A percentile compares a stretch with the other conserved stretches of the same genome.
Conservation (phyloP, 1,284 basidiomycete species). For the Pseudozyma flocculosa region DNA sequence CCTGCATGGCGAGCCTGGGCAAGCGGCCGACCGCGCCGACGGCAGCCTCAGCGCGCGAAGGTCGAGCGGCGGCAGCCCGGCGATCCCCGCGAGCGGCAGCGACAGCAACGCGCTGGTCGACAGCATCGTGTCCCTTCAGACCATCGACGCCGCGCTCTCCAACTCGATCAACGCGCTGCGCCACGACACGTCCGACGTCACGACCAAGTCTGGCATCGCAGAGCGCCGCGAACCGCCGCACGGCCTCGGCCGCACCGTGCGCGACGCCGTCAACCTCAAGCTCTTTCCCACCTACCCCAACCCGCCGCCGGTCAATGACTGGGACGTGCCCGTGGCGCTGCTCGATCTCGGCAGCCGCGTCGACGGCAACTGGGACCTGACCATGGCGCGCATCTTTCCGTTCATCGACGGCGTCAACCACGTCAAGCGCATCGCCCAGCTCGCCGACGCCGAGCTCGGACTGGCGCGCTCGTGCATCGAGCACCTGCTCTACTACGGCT, state of each 20-base stretch:
- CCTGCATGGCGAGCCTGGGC: neutral
- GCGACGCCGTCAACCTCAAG: constrained; percentile 65
- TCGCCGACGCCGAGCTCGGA: constrained; percentile 84
- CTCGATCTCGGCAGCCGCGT: constrained; percentile 77
- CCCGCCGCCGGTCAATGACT: constrained; percentile 82
- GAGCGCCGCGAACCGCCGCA: constrained; percentile 48
- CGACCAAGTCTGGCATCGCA: constrained; percentile 18
- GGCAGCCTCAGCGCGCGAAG: constrained; percentile 4
- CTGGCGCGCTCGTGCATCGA: constrained; percentile 84
- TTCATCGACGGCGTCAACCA: constrained; percentile 89
- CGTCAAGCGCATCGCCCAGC: constrained; percentile 82
- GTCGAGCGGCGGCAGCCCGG: constrained; percentile 26
- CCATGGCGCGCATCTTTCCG: constrained; percentile 70
- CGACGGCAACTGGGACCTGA: constrained; percentile 94
- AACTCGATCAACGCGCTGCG: constrained; percentile 26
- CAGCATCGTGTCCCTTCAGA: constrained; percentile 35
- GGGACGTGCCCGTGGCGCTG: constrained; percentile 90
- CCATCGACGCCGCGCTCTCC: constrained; percentile 39
- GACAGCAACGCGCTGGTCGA: constrained; percentile 22
- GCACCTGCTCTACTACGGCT: constrained; percentile 94
- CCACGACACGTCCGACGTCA: constrained; percentile 5
- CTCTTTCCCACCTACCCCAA: constrained; percentile 96
- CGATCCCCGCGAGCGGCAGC: neutral
- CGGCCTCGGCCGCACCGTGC: constrained; percentile 53
- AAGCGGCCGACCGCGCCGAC: neutral